phyloP scores from a whole-genome alignment of 768 basidiomycete species.

The Pisolithus marmoratus region DNA sequence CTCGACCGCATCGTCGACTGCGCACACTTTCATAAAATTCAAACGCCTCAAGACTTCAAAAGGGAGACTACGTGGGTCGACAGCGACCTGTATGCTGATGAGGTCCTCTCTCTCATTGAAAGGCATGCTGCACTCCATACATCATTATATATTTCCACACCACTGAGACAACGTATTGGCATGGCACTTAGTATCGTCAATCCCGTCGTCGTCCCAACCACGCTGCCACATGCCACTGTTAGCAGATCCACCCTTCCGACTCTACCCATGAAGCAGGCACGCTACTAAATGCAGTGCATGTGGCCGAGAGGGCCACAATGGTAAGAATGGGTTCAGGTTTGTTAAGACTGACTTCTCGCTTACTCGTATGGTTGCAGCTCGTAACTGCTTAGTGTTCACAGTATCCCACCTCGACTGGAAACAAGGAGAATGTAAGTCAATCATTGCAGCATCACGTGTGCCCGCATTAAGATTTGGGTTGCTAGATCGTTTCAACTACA shows the following conservation, averaged over 20 bases:
- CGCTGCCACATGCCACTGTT: too few species aligned
- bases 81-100: background rate
- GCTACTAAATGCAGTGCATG: constrained; percentile 3
- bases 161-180: background rate
- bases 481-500: too few species aligned
- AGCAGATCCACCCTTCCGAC: background rate
- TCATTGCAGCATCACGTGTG: too few species aligned
- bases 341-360: background rate
- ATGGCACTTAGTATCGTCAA: background rate
- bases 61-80: constrained; percentile 18
- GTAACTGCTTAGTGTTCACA: too few species aligned
- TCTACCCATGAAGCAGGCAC: background rate
- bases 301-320: constrained; percentile 5
- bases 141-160: background rate
- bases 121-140: background rate
- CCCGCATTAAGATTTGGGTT: too few species aligned
- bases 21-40: constrained; percentile 10
- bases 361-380: too few species aligned
- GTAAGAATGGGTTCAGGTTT: background rate
- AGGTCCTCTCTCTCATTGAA: background rate
- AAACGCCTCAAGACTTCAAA: constrained; percentile 10
- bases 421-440: too few species aligned
- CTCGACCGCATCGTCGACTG: constrained; percentile 20
- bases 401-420: too few species aligned
- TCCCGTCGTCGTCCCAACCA: background rate